Conservation (phyloP, 495 filamentous ascomycete genomes). For the Tuber umbilicatum region DNA sequence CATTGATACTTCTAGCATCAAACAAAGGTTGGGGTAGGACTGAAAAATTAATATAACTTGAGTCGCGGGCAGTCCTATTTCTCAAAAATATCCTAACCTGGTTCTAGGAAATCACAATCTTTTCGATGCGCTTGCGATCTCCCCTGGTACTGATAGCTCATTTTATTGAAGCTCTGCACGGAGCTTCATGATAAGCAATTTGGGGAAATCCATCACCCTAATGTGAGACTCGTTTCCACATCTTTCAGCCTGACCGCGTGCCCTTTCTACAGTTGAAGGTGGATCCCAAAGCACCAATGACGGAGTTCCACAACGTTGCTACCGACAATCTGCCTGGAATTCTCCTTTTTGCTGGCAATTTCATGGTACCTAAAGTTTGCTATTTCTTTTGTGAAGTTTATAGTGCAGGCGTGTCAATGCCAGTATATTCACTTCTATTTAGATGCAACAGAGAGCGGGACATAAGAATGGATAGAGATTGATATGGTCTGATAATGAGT, state of each 20-base stretch:
- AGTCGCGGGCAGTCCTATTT: neutral
- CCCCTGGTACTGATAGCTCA: slow-evolving; percentile 90
- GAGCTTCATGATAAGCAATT: slow-evolving; percentile 87
- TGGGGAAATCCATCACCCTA: slow-evolving; percentile 86
- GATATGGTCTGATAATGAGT: too few species aligned
- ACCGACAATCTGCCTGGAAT: slow-evolving; percentile 92
- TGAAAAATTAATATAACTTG: slow-evolving; percentile 53
- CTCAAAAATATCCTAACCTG: neutral
- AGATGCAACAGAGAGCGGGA: too few species aligned
- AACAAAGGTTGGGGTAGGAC: slow-evolving; percentile 87
- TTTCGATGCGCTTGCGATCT: slow-evolving; percentile 88
- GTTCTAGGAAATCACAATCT: slow-evolving; percentile 65
- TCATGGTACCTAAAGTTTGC: slow-evolving; percentile 95
- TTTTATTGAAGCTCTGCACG: slow-evolving; percentile 88
- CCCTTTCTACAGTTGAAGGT: slow-evolving; percentile 1
- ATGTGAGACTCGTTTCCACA: slow-evolving; percentile 45
- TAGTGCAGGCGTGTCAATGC: too few species aligned
- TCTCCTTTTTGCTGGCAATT: slow-evolving; percentile 89
- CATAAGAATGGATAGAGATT: too few species aligned
- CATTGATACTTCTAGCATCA: slow-evolving; percentile 88
- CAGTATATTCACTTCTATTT: too few species aligned
- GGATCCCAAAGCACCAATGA: slow-evolving; percentile 90
- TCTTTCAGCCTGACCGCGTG: neutral
- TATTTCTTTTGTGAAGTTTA: too few species aligned
- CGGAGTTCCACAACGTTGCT: slow-evolving; percentile 86